phyloP scores from a whole-genome alignment of 23 red algal species.

The Gracilariopsis chorda region DNA sequence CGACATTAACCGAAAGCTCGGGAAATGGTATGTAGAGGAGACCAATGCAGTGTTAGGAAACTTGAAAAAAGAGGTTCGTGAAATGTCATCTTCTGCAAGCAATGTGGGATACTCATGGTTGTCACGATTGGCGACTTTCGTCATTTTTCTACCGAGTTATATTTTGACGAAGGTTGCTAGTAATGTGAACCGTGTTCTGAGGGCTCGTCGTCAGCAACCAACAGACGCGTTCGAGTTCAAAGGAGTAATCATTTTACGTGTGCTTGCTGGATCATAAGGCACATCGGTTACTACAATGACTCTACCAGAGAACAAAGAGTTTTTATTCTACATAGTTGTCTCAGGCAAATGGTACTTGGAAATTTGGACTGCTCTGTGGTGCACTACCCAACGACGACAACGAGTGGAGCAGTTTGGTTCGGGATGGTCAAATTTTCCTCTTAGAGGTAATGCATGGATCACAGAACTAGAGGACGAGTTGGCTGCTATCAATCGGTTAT shows the following conservation, averaged over 20 bases:
- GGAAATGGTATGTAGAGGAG: not conserved
- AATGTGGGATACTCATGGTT: not conserved
- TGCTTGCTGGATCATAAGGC: not conserved
- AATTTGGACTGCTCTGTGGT: not conserved
- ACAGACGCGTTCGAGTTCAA: not conserved
- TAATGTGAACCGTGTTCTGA: not conserved
- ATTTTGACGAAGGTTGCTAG: not conserved
- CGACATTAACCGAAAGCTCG: not conserved
- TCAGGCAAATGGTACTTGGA: not conserved
- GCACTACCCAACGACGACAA: not conserved
- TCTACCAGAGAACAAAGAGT: not conserved
- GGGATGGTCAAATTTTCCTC: not conserved
- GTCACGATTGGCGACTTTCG: not conserved
- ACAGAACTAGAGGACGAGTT: constrained; percentile 17
- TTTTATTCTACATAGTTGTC: not conserved
- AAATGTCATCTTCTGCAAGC: not conserved
- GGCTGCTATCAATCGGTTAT: not conserved
- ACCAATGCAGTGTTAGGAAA: not conserved
- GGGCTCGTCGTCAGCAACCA: not conserved
- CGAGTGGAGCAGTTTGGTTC: not conserved
- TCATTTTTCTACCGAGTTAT: not conserved
- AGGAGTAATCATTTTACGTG: not conserved
- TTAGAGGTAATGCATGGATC: not conserved
- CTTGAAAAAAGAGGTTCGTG: not conserved
- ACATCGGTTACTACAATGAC: not conserved